phyloP scores from a whole-genome alignment of 805 yeast species.

The Candida montana region DNA sequence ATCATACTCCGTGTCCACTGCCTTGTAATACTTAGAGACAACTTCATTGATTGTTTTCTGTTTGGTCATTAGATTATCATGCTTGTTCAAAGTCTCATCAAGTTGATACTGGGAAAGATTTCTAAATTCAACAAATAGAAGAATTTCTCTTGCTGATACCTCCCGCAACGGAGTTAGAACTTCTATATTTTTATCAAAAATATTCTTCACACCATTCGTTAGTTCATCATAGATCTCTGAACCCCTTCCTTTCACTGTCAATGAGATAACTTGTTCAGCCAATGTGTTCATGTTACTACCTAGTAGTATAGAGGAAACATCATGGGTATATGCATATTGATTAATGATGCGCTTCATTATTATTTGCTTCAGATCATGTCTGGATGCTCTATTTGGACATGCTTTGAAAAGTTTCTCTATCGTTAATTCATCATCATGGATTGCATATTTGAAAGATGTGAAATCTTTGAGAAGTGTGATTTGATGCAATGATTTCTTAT shows the following conservation, averaged over 20 bases:
- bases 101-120: conserved; percentile 16
- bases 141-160: conserved; percentile 62
- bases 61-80: conserved; percentile 43
- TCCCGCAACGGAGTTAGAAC: conserved; percentile 72
- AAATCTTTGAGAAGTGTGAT: conserved; percentile 29
- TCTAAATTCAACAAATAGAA: conserved; percentile 43
- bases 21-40: conserved; percentile 63
- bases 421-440: conserved; percentile 8
- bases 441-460: conserved; percentile 9
- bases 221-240: conserved; percentile 50
- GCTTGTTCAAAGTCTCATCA: conserved; percentile 12
- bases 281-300: conserved; percentile 80
- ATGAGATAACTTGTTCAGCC: conserved; percentile 73
- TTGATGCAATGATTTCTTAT: conserved; percentile 24
- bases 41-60: conserved; percentile 80
- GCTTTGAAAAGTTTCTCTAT: conserved; percentile 33
- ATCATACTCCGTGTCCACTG: conserved; percentile 74
- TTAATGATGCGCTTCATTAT: conserved; percentile 44
- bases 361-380: conserved; percentile 52
- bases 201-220: conserved; percentile 36
- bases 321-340: conserved; percentile 38
- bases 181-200: conserved; percentile 31
- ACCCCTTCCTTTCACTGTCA: conserved; percentile 87
- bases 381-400: conserved; percentile 52
- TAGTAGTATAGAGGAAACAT: conserved; percentile 55